Conservation (phyloP, 768 basidiomycete genomes). For the Clitopilus passeckerianus region DNA sequence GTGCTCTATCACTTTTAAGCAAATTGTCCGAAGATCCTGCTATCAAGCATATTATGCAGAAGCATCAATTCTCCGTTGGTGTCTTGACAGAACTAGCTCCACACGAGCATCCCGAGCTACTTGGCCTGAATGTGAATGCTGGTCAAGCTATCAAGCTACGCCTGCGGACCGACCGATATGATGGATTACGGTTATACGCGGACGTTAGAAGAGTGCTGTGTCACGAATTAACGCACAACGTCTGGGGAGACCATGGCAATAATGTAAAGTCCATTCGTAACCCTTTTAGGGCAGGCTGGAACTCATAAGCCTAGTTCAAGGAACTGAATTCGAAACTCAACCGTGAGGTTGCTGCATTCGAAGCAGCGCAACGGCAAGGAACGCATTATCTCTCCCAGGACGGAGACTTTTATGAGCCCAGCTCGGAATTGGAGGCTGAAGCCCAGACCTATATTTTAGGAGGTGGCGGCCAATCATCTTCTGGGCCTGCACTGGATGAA, state of each 20-base stretch:
- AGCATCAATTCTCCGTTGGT: slow-evolving; percentile 64
- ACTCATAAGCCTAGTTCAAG: slow-evolving; percentile 53
- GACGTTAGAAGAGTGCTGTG: slow-evolving; percentile 67
- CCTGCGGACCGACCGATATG: slow-evolving; percentile 64
- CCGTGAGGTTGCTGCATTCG: slow-evolving; percentile 66
- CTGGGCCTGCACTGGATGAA: slow-evolving; percentile 23
- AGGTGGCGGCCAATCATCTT: slow-evolving; percentile 22
- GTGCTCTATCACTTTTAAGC: slow-evolving; percentile 48
- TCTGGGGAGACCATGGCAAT: slow-evolving; percentile 68
- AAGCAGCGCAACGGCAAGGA: slow-evolving; percentile 43
- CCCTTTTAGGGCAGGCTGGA: neutral
- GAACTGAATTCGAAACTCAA: slow-evolving; percentile 71
- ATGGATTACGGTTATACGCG: slow-evolving; percentile 64
- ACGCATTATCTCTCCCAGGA: slow-evolving; percentile 46
- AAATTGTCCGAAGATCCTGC: slow-evolving; percentile 68
- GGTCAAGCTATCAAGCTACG: slow-evolving; percentile 66
- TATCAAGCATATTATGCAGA: slow-evolving; percentile 65
- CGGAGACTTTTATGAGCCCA: slow-evolving; percentile 46
- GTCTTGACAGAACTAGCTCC: slow-evolving; percentile 75
- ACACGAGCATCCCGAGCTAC: slow-evolving; percentile 64
- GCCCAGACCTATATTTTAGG: slow-evolving; percentile 46
- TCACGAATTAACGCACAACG: slow-evolving; percentile 75
- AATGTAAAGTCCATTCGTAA: slow-evolving; percentile 42
- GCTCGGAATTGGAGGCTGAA: slow-evolving; percentile 53
- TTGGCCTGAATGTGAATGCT: slow-evolving; percentile 62